Conservation (phyloP, 805 yeast genomes). For the Starmera caribaea region DNA sequence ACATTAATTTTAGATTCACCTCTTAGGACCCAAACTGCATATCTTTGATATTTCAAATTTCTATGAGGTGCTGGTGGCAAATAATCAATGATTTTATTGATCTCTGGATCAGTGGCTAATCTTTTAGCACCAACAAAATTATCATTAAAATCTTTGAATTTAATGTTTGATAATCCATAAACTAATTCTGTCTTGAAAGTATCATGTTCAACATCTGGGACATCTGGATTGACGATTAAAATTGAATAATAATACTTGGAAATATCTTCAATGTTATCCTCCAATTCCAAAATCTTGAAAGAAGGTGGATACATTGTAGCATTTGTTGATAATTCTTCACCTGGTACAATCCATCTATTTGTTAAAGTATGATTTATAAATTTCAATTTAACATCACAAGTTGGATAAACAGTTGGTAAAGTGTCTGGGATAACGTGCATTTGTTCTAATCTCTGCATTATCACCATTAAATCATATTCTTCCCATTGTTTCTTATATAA, state of each 20-base stretch:
- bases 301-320: conserved; percentile 73
- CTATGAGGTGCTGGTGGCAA: conserved; percentile 84
- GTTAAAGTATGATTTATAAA: conserved; percentile 63
- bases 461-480: conserved; percentile 54
- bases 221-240: conserved; percentile 83
- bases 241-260: conserved; percentile 58
- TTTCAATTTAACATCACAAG: conserved; percentile 62
- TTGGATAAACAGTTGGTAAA: conserved; percentile 77
- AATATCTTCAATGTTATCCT: conserved; percentile 20
- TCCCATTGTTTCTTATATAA: conserved; percentile 67
- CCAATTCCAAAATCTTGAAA: conserved; percentile 67
- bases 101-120: conserved; percentile 23
- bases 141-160: conserved; percentile 41
- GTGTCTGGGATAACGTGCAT: conserved; percentile 88
- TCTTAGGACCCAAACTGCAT: conserved; percentile 84
- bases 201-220: conserved; percentile 67
- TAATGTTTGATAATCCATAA: conserved; percentile 68
- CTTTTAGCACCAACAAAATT: conserved; percentile 36
- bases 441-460: conserved; percentile 89
- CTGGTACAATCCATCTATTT: conserved; percentile 71
- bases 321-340: conserved; percentile 59
- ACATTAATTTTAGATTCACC: conserved; percentile 32
- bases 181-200: conserved; percentile 62
- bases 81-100: conserved; percentile 46
- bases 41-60: conserved; percentile 75